Base-by-base conservation (phyloP, 306 rosid genomes). In the Lagenaria siceraria region DNA sequence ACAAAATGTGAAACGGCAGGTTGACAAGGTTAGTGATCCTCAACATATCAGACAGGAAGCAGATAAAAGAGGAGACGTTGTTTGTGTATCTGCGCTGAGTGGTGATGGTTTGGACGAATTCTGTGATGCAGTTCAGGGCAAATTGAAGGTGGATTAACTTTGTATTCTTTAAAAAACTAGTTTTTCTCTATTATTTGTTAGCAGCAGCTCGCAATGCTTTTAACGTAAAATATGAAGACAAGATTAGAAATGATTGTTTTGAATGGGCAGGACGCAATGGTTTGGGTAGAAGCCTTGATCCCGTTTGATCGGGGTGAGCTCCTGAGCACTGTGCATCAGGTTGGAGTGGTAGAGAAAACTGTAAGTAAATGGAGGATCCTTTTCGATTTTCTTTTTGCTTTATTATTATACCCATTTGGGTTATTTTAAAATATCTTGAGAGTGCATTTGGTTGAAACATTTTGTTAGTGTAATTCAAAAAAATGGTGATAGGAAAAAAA, bases 201-300 rank as follows among this genome's bases (percentile, higher is more conserved):
- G 60, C 24, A 75, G 33, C 49, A 54, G 65, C 10, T 31, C 53
- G 35, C 52, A 22, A 9, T 55, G 49, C 51, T 55, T 75, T 75
- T 7, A 14, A 36, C 8, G 4, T 33, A 10, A 74, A 52, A 55
- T 55, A 19, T 48, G 51, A 75, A 27, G 13, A 74, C 48, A 35
- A 35, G 62, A 18, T 31, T 12, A 38, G 25, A 18, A 36, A 36
- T 56, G 24, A 38, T 59, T 48, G 25, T 71, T 61, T 68, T 82
- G 40, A 55, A 56, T 80, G 46, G 76, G 19, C 84, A 95, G 99
- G 93, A 92, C 78, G 81, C 96, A 46, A 90, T 92, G 99, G 98
- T 90, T 33, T 95, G 98, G 97, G 90, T 96, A 64, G 99, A 90
- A 86, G 99, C 98, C 83, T 87, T 96, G 89, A 85, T 96, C 65